Evolutionary conservation across 169 alveolate genomes (phyloP).

Genomic region (Plasmodium yoelii): DNA sequence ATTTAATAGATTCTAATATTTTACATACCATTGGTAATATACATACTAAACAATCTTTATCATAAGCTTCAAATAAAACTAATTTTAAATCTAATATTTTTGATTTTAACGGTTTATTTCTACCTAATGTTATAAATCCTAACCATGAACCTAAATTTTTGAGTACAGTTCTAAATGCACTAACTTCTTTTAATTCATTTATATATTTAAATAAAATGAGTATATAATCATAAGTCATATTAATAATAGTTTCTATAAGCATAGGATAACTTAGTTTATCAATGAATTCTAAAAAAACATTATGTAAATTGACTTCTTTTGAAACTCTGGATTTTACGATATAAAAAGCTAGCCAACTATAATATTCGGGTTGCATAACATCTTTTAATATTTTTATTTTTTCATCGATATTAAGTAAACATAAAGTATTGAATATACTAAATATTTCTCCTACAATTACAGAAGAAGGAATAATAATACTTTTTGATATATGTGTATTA

Average conservation of each 20-base stretch:
- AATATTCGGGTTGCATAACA: constrained; percentile 86
- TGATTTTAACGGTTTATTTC: constrained; percentile 90
- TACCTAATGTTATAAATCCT: constrained; percentile 90
- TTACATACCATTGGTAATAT: constrained; percentile 92
- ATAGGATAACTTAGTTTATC: constrained; percentile 87
- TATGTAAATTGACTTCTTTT: constrained; percentile 92
- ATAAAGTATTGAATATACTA: constrained; percentile 85
- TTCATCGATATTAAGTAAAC: constrained; percentile 81
- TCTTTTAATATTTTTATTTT: constrained; percentile 85
- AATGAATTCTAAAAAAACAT: constrained; percentile 88
- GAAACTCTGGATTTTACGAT: constrained; percentile 92
- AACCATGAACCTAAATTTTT: constrained; percentile 93
- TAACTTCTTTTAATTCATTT: constrained; percentile 86
- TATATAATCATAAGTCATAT: constrained; percentile 90
- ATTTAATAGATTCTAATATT: constrained; percentile 84
- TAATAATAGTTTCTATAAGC: constrained; percentile 84
- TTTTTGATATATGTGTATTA: constrained; percentile 75
- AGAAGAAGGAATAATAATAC: constrained; percentile 78
- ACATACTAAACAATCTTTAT: constrained; percentile 87
- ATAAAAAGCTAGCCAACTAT: constrained; percentile 91
- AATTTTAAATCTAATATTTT: constrained; percentile 90
- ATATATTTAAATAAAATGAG: constrained; percentile 85
- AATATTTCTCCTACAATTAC: constrained; percentile 81
- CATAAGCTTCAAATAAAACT: constrained; percentile 89
- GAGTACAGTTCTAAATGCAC: constrained; percentile 89